Percentiles rank a stretch among this genome's conserved stretches.
phyloP scores from a whole-genome alignment of 1,139 yeast species.

The Pichia terricola region DNA sequence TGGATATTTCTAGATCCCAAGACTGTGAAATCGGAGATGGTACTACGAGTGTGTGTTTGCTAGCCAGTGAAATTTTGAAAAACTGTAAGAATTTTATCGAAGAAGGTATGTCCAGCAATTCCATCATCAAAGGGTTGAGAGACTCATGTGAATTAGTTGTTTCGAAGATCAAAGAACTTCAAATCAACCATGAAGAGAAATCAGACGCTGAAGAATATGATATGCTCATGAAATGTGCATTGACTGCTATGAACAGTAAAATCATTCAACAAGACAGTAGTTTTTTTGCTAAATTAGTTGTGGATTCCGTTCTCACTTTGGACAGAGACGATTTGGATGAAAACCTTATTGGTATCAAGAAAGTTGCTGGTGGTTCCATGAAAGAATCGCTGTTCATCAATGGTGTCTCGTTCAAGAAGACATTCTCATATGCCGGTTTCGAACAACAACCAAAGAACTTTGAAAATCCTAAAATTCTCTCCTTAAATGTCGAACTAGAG shows the following conservation, averaged over 20 bases:
- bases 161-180: constrained; percentile 59
- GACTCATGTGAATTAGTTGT: constrained; percentile 75
- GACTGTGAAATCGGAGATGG: constrained; percentile 99
- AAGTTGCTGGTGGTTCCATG: constrained; percentile 94
- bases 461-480: constrained; percentile 68
- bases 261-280: constrained; percentile 77
- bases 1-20: constrained; percentile 91
- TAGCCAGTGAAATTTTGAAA: constrained; percentile 90
- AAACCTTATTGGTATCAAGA: constrained; percentile 85
- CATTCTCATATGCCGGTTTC: constrained; percentile 95
- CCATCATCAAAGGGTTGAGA: constrained; percentile 80
- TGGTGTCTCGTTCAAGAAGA: constrained; percentile 96
- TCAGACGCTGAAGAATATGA: constrained; percentile 29
- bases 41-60: constrained; percentile 86
- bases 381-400: constrained; percentile 82
- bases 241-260: constrained; percentile 95
- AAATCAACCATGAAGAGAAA: constrained; percentile 54
- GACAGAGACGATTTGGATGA: constrained; percentile 84
- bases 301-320: constrained; percentile 82
- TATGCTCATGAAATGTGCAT: constrained; percentile 84
- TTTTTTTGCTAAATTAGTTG: constrained; percentile 93
- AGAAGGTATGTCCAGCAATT: constrained; percentile 89
- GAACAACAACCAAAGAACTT: constrained; percentile 96
- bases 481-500: constrained; percentile 87
- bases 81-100: constrained; percentile 87